A percentile compares a stretch with the other conserved stretches of the same genome.
Conservation (phyloP, 805 yeast genomes). For the Wickerhamiella hasegawae region DNA sequence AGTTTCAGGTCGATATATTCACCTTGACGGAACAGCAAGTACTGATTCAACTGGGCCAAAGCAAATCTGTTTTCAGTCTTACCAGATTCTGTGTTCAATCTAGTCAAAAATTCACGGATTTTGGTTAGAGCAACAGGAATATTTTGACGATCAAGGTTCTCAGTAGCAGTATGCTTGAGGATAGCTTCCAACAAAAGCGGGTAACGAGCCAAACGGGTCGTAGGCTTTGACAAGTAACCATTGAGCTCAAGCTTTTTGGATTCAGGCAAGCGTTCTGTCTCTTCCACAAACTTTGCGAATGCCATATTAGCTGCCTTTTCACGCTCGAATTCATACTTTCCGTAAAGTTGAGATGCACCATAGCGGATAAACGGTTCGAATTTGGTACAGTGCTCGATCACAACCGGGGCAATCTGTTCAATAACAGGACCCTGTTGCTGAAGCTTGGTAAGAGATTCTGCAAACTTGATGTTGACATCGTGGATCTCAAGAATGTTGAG, state of each 20-base stretch:
- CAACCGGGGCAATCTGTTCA: constrained; percentile 71
- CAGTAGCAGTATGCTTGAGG: constrained; percentile 65
- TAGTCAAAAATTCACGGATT: constrained; percentile 55
- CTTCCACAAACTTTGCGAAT: constrained; percentile 88
- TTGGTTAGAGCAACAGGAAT: constrained; percentile 59
- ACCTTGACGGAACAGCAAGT: constrained; percentile 62
- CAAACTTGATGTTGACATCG: constrained; percentile 64
- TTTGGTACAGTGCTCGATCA: constrained; percentile 65
- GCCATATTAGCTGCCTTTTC: constrained; percentile 81
- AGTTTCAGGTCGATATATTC: constrained; percentile 78
- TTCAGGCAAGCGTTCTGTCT: constrained; percentile 71
- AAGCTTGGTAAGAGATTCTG: constrained; percentile 77
- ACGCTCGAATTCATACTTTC: constrained; percentile 86
- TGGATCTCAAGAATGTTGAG: constrained; percentile 79
- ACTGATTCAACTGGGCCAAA: constrained; percentile 70
- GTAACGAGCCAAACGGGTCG: constrained; percentile 89
- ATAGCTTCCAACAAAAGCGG: constrained; percentile 73
- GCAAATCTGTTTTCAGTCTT: constrained; percentile 86
- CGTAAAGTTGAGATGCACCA: constrained; percentile 90
- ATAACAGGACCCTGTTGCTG: constrained; percentile 78
- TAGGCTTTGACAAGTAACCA: constrained; percentile 87
- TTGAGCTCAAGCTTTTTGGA: constrained; percentile 80
- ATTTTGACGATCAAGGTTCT: constrained; percentile 52
- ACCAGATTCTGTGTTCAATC: constrained; percentile 80
- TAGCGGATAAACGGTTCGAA: constrained; percentile 88